phyloP scores from a whole-genome alignment of 306 rosid species.

The Fragaria iinumae region DNA sequence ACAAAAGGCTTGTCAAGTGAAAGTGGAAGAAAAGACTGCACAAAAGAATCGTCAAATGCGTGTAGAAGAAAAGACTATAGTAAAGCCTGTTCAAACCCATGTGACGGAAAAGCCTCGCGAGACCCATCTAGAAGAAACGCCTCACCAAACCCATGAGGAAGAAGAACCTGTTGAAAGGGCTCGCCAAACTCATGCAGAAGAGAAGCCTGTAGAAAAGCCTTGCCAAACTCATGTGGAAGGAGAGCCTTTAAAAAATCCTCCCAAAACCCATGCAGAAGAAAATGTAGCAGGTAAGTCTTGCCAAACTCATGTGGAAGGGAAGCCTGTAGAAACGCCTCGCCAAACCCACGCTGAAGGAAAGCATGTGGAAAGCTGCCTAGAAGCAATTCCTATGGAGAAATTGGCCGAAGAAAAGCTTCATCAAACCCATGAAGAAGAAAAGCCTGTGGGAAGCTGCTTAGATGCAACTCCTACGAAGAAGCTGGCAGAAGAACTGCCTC shows the following conservation, averaged over 20 bases:
- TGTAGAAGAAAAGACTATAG: constrained; percentile 7
- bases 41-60: constrained; percentile 14
- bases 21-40: background rate
- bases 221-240: constrained; percentile 1
- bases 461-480: constrained; percentile 2
- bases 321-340: constrained; percentile 9
- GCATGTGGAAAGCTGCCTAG: constrained; percentile 1
- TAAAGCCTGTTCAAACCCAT: constrained; percentile 3
- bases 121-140: constrained; percentile 7
- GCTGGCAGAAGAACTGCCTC: constrained; percentile 17
- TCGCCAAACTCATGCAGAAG: constrained; percentile 1
- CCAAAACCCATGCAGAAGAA: background rate
- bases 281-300: constrained; percentile 17
- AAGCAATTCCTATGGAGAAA: constrained; percentile 12
- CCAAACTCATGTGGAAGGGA: background rate
- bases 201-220: constrained; percentile 21
- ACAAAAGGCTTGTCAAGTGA: constrained; percentile 15
- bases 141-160: background rate
- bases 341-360: background rate
- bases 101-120: constrained; percentile 12
- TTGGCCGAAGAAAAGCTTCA: constrained; percentile 9
- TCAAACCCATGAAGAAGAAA: constrained; percentile 7
- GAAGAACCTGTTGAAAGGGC: constrained; percentile 23
- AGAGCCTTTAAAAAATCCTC: constrained; percentile 17
- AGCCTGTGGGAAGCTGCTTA: constrained; percentile 5